Evolutionary conservation across 108 stramenopile species (phyloP), one percentile per base, ranked within the genome.

Genomic region (Cyclotella distinguenda): DNA sequence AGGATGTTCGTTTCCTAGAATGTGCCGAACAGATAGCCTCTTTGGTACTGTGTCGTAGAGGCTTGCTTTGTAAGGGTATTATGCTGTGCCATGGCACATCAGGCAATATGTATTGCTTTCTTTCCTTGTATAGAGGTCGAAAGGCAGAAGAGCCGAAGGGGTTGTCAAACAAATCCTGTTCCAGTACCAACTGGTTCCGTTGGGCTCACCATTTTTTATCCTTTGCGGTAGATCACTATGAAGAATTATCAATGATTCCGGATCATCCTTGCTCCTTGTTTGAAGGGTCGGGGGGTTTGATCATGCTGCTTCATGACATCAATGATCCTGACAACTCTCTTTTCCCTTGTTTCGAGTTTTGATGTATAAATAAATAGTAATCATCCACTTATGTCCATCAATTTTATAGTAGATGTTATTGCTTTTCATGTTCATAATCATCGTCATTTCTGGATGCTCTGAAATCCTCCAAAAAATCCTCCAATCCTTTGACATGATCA

Each of bases 11-110:
- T 34, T 90, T 84, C 61, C 38, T 85, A 25, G 56, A 74, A 22
- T 50, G 52, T 42, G 85, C 86, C 36, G 46, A 69, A 44, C 40
- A 66, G 3, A 50, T 84, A 10, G 81, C 84, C 4, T 47, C 75
- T 34, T 43, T 50, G 2, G 86, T 83, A 39, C 58, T 91, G 53
- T 86, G 68, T 66, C 79, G 39, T 26, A 67, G 83, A 39, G 85
- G 82, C 28, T 45, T 88, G 33, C 64, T 85, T 9, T 59, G 66
- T 38, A 84, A 87, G 60, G 85, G 86, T 6, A 78, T 88, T 32
- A 87, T 88, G 32, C 49, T 93, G 32, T 86, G 88, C 23, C 89
- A 90, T 64, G 89, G 89, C 6, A 83, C 86, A 25, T 53, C 82
- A 9, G 87, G 88, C 12, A 90, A 87, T 54, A 85, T 84, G 19